phyloP scores from a whole-genome alignment of 108 stramenopile species.

The Fragilaria crotonensis region DNA sequence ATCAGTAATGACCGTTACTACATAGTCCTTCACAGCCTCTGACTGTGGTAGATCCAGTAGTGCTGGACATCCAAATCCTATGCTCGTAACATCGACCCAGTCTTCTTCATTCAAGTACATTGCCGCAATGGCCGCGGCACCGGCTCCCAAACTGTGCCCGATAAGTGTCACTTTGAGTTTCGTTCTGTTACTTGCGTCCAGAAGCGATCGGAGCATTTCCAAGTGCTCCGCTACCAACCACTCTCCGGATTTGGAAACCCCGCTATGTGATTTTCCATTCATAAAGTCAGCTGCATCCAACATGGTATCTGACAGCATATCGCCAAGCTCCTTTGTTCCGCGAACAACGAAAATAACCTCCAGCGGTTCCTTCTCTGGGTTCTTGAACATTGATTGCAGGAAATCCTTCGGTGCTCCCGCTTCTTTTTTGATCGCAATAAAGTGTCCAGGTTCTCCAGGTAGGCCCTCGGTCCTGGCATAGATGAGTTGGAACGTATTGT shows the following conservation, averaged over 20 bases:
- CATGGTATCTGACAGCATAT: conserved; percentile 72
- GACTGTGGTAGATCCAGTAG: conserved; percentile 51
- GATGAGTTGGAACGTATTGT: conserved; percentile 37
- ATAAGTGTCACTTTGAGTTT: conserved; percentile 59
- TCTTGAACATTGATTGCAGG: too few species aligned
- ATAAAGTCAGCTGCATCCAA: conserved; percentile 53
- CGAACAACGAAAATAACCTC: conserved; percentile 71
- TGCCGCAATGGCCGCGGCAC: conserved; percentile 68
- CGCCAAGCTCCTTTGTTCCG: conserved; percentile 72
- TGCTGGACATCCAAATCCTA: conserved; percentile 80
- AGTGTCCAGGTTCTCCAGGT: conserved; percentile 70
- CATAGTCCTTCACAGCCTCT: conserved; percentile 36
- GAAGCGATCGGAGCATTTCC: conserved; percentile 36
- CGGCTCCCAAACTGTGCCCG: conserved; percentile 73
- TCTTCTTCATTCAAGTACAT: conserved; percentile 51
- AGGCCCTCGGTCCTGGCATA: conserved; percentile 44
- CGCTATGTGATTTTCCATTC: conserved; percentile 65
- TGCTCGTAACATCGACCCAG: conserved; percentile 37
- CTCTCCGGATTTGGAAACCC: conserved; percentile 54
- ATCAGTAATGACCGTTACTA: conserved; percentile 68
- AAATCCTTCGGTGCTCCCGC: too few species aligned
- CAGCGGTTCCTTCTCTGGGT: conserved; percentile 35
- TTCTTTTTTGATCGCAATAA: conserved; percentile 63
- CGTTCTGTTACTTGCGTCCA: conserved; percentile 35
- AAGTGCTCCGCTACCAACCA: conserved; percentile 53